A percentile compares a stretch with the other conserved stretches of the same genome.
Conservation (phyloP, 345 rosid species). For the Citrus inodora region DNA sequence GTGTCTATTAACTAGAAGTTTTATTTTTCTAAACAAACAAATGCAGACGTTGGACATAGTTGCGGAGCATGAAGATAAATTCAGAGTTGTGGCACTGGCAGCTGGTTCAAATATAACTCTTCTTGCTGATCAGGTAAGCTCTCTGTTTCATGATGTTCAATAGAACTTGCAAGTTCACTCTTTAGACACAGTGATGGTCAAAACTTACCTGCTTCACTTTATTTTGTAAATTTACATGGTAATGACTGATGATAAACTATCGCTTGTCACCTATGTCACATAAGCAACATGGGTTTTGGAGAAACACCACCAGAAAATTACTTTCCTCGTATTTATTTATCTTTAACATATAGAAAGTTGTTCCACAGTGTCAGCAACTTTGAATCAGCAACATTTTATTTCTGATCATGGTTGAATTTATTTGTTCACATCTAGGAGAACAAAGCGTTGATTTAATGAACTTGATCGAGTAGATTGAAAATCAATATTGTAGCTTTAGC, state of each 20-base stretch:
- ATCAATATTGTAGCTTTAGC: background rate
- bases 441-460: constrained; percentile 3
- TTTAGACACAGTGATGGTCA: background rate
- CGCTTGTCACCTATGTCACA: background rate
- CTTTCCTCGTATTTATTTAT: background rate
- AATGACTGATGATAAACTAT: background rate
- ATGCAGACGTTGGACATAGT: constrained; percentile 86
- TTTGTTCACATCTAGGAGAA: background rate
- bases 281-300: background rate
- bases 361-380: background rate
- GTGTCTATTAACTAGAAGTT: no score
- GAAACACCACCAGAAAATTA: background rate
- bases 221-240: constrained; percentile 2
- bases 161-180: background rate
- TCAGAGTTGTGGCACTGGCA: constrained; percentile 86
- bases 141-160: background rate
- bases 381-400: background rate
- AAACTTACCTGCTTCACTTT: background rate
- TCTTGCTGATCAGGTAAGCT: constrained; percentile 86
- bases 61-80: constrained; percentile 85
- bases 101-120: constrained; percentile 96
- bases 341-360: background rate
- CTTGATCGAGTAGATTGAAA: background rate
- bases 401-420: background rate
- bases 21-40: no score